A percentile compares a stretch with the other conserved stretches of the same genome.
Conservation (phyloP, 2,329 filamentous ascomycete species). For the Alternaria rosae region DNA sequence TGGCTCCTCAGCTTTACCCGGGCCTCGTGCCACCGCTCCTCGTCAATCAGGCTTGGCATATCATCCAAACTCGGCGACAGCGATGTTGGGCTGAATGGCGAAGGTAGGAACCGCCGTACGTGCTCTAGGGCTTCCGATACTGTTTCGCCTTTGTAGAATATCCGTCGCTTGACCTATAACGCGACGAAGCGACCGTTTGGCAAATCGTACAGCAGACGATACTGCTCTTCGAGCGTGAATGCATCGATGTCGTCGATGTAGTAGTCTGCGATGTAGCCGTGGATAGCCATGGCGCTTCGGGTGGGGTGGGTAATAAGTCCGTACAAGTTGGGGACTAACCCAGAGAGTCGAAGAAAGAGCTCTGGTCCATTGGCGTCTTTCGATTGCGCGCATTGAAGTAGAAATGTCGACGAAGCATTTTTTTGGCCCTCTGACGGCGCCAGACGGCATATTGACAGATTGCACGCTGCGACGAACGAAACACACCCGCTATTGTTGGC, state of each 20-base stretch:
- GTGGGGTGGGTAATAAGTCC: not conserved
- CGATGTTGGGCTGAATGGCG: not conserved
- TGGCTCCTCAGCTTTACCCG: not conserved
- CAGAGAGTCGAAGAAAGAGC: not conserved
- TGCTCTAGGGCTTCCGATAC: not conserved
- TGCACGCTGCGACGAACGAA: not conserved
- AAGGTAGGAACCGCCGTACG: not conserved
- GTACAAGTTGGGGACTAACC: not conserved
- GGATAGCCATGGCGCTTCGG: not conserved
- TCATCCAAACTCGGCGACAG: not conserved
- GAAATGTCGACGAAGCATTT: accelerated
- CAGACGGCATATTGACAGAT: not conserved
- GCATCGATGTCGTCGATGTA: not conserved
- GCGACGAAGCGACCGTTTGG: not conserved
- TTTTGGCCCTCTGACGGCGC: not conserved
- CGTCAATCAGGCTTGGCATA: constrained; percentile 12
- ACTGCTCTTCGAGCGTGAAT: not conserved
- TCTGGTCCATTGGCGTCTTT: too few relatives aligned
- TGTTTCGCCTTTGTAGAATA: not conserved
- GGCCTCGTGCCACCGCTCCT: constrained; percentile 12
- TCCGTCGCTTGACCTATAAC: not conserved
- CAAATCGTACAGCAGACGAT: not conserved
- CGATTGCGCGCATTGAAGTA: not conserved
- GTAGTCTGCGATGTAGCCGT: not conserved
- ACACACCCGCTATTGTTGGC: not conserved